Percentiles rank a stretch among this genome's conserved stretches.
Conservation (phyloP, 257 asterid species). For the Jacaranda copaia region DNA sequence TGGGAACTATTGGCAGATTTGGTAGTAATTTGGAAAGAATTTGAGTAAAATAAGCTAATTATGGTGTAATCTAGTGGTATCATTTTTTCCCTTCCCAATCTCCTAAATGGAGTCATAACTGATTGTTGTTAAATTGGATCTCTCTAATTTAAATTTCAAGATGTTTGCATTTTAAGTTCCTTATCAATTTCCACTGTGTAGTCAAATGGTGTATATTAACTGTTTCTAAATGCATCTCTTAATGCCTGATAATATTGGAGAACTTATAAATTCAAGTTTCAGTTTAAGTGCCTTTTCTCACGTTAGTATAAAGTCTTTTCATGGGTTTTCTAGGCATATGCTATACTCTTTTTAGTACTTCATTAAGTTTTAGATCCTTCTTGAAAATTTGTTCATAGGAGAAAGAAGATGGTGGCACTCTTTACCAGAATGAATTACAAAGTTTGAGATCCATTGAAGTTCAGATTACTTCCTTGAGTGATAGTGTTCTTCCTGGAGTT, state of each 20-base stretch:
- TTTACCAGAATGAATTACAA: constrained; percentile 42
- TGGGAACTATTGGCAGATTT: too few species aligned
- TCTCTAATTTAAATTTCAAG: too few species aligned
- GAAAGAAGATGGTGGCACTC: constrained; percentile 34
- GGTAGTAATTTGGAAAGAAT: too few species aligned
- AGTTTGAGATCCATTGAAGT: constrained; percentile 53
- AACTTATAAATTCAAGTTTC: too few species aligned
- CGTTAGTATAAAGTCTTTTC: too few species aligned
- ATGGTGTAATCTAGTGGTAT: background rate
- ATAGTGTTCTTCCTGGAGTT: constrained; percentile 94
- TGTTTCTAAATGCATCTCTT: too few species aligned
- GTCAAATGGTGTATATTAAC: too few species aligned
- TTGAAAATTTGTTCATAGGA: constrained; percentile 51
- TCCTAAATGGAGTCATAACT: background rate
- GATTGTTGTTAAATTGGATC: background rate
- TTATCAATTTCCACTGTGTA: too few species aligned
- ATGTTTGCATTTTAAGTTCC: too few species aligned
- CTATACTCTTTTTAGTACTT: background rate
- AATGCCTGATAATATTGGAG: too few species aligned
- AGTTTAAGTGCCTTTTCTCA: too few species aligned
- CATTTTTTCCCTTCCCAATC: background rate
- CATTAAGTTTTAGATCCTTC: constrained; percentile 2
- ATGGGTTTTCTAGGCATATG: background rate
- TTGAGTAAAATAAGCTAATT: background rate
- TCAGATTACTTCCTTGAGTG: constrained; percentile 81